These are phyloP conservation scores for Sclerotinia trifoliorum DNA, from an alignment of 2,329 filamentous ascomycete species.

Conservation along the genomic window DNA sequence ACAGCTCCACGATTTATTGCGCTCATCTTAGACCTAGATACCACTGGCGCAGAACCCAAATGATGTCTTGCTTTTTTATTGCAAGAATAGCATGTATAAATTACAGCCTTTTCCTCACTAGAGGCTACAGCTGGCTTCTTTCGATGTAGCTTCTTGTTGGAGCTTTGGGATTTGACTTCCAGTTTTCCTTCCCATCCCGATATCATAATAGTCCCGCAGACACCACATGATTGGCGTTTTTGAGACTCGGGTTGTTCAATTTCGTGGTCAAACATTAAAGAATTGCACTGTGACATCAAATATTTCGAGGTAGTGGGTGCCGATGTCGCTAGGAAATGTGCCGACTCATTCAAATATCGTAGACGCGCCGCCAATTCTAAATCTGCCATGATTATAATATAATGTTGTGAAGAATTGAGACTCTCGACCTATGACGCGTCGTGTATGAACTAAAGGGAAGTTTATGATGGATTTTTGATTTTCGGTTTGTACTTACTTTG, in stretches of 20 bases:
- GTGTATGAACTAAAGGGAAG: conserved; percentile 1
- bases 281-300: conserved; percentile 55
- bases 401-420: background rate
- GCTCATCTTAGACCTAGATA: conserved; percentile 15
- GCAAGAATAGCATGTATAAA: conserved; percentile 38
- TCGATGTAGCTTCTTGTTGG: background rate
- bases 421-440: conserved; percentile 18
- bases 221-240: conserved; percentile 54
- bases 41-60: conserved; percentile 22
- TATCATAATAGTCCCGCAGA: conserved; percentile 61
- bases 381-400: conserved; percentile 30
- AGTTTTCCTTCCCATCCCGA: conserved; percentile 43
- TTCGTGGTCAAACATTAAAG: conserved; percentile 50
- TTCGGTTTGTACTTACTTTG: conserved; percentile 1
- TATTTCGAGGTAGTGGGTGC: conserved; percentile 59
- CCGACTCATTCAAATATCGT: conserved; percentile 53
- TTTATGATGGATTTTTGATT: conserved; percentile 1
- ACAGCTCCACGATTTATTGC: background rate
- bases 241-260: conserved; percentile 49
- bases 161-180: conserved; percentile 22
- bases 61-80: conserved; percentile 31
- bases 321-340: conserved; percentile 53
- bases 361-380: conserved; percentile 38
- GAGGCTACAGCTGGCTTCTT: conserved; percentile 15
- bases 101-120: conserved; percentile 26